Conservation (phyloP, 768 basidiomycete genomes). For the Boletus insuetus region DNA sequence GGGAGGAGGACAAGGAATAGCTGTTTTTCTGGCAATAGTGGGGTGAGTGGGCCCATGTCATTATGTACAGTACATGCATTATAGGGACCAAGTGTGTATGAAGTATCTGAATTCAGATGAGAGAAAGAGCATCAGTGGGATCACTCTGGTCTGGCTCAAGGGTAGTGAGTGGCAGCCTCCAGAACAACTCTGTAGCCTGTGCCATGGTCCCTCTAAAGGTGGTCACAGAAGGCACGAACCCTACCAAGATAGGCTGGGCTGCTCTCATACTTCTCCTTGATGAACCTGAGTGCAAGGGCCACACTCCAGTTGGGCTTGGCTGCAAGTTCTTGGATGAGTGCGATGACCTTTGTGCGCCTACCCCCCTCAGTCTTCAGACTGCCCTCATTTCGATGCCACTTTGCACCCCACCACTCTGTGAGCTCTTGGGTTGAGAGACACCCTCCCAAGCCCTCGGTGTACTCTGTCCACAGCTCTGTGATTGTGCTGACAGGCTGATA, state of each 20-base stretch:
- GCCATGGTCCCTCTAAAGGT: not conserved
- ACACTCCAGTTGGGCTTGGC: conserved; percentile 3
- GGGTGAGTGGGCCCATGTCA: no score
- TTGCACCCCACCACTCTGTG: not conserved
- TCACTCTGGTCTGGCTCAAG: no score
- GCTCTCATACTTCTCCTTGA: conserved; percentile 1
- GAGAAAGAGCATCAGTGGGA: no score
- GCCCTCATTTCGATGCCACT: not conserved
- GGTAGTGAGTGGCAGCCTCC: no score
- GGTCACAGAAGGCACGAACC: not conserved
- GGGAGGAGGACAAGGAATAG: not conserved
- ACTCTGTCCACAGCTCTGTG: conserved; percentile 30
- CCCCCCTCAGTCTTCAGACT: conserved; percentile 1
- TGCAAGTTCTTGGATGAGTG: not conserved
- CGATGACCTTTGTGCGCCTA: not conserved
- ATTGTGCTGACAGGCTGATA: conserved; percentile 14
- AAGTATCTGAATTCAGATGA: no score
- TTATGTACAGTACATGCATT: no score
- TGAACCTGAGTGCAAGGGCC: not conserved
- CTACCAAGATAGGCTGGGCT: not conserved
- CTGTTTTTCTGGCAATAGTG: no score
- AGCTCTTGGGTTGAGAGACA: conserved; percentile 15
- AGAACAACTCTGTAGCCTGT: no score
- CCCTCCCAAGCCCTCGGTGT: conserved; percentile 25
- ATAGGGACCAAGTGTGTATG: no score